Percentiles rank a stretch among this genome's conserved stretches.
Conservation (phyloP, 116 monocot genomes). For the Trichopus zeylanicus region DNA sequence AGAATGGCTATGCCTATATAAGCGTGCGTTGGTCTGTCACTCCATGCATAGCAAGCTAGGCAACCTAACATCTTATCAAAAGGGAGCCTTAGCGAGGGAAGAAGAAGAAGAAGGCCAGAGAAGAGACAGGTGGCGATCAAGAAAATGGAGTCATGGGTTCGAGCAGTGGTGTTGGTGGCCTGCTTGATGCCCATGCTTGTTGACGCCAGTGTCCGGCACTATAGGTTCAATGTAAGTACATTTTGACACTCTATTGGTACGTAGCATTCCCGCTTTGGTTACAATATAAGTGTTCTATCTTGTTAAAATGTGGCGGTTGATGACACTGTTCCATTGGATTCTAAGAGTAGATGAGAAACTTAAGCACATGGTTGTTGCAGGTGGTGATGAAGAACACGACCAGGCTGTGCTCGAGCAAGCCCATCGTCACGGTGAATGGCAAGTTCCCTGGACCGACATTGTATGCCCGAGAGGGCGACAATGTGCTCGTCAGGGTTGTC, state of each 20-base stretch:
- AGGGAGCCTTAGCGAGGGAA: background rate
- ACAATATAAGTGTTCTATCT: too few species aligned
- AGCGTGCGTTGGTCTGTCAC: conserved; percentile 15
- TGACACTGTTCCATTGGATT: background rate
- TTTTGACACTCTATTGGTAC: background rate
- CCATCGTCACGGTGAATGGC: conserved; percentile 50
- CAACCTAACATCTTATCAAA: background rate
- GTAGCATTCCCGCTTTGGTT: too few species aligned
- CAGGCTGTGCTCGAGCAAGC: conserved; percentile 33
- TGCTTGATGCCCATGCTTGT: conserved; percentile 14
- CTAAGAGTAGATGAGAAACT: background rate
- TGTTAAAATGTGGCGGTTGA: background rate
- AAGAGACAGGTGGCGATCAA: conserved; percentile 4
- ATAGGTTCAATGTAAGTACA: conserved; percentile 47
- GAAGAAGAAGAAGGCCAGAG: background rate
- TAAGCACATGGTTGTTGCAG: conserved; percentile 9
- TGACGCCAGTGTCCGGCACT: conserved; percentile 26
- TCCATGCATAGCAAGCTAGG: background rate
- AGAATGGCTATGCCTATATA: conserved; percentile 11
- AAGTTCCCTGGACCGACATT: conserved; percentile 41
- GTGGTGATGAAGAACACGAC: conserved; percentile 35
- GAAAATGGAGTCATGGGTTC: conserved; percentile 15
- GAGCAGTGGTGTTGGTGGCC: conserved; percentile 2
- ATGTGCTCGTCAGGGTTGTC: conserved; percentile 33
- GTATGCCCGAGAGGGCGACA: conserved; percentile 49